phyloP scores from a whole-genome alignment of 805 yeast species.

The Yarrowia osloensis region DNA sequence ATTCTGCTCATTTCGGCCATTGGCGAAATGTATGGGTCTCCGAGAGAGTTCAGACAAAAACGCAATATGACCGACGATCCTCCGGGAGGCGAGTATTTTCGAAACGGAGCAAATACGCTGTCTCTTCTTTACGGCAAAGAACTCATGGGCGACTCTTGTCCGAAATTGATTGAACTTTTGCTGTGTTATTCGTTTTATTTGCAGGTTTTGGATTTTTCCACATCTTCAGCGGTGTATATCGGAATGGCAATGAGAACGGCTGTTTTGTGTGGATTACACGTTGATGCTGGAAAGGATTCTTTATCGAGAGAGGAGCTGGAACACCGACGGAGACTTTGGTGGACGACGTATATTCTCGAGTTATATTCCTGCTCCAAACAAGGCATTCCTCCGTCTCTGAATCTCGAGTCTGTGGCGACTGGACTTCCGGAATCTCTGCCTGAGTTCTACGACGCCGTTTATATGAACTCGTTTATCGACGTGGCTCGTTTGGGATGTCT shows the following conservation, averaged over 20 bases:
- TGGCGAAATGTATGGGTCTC: slow-evolving; percentile 36
- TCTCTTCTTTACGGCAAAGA: slow-evolving; percentile 33
- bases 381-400: slow-evolving; percentile 36
- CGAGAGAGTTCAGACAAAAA: too few relatives aligned
- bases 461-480: slow-evolving; percentile 35
- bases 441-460: slow-evolving; percentile 30
- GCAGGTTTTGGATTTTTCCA: slow-evolving; percentile 34
- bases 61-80: slow-evolving; percentile 28
- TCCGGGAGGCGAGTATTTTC: slow-evolving; percentile 35
- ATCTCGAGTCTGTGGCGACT: slow-evolving; percentile 34
- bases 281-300: slow-evolving; percentile 32
- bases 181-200: slow-evolving; percentile 35
- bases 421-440: slow-evolving; percentile 33
- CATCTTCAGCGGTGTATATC: slow-evolving; percentile 33
- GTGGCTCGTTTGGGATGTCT: slow-evolving; percentile 34
- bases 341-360: slow-evolving; percentile 37
- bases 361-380: slow-evolving; percentile 36
- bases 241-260: slow-evolving; percentile 36
- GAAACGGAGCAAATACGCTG: slow-evolving; percentile 31
- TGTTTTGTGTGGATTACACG: slow-evolving; percentile 36
- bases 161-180: slow-evolving; percentile 34
- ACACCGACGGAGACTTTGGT: slow-evolving; percentile 37
- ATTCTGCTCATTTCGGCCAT: slow-evolving; percentile 35
- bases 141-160: slow-evolving; percentile 27
- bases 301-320: slow-evolving; percentile 33